Conservation (phyloP, 2,329 filamentous ascomycete genomes). For the Passalora sequoiae region DNA sequence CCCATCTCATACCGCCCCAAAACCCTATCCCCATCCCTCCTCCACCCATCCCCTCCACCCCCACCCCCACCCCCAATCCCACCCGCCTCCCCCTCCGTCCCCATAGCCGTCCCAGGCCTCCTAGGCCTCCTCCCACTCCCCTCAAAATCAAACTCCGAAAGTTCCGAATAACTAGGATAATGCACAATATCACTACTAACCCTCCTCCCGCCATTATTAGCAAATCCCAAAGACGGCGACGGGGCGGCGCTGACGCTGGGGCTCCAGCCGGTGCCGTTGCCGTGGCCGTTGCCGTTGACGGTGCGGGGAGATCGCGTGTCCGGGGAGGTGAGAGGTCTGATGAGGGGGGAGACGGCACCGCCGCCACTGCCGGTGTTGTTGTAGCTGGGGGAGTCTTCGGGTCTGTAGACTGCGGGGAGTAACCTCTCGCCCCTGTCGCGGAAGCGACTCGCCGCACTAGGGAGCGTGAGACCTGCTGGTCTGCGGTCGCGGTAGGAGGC, state of each 20-base stretch:
- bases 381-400: constrained; percentile 8
- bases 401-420: background rate
- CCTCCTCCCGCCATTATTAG: constrained; percentile 1
- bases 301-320: no score
- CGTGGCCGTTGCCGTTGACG: no score
- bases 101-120: no score
- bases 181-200: constrained; percentile 4
- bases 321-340: no score
- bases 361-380: no score
- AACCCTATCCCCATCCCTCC: constrained; percentile 3
- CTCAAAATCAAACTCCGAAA: constrained; percentile 4
- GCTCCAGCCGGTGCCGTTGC: no score
- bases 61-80: background rate
- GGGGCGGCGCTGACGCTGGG: no score
- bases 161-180: constrained; percentile 4
- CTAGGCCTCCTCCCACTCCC: no score
- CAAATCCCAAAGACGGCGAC: no score
- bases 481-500: constrained; percentile 6
- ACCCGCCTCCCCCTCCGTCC: constrained; percentile 1
- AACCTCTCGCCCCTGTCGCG: constrained; percentile 5
- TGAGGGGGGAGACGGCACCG: no score
- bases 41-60: constrained; percentile 13
- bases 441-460: constrained; percentile 6
- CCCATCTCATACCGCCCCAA: constrained; percentile 6
- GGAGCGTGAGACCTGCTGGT: constrained; percentile 10